phyloP scores from a whole-genome alignment of 768 basidiomycete genomes.

The Auricularia sp. region DNA sequence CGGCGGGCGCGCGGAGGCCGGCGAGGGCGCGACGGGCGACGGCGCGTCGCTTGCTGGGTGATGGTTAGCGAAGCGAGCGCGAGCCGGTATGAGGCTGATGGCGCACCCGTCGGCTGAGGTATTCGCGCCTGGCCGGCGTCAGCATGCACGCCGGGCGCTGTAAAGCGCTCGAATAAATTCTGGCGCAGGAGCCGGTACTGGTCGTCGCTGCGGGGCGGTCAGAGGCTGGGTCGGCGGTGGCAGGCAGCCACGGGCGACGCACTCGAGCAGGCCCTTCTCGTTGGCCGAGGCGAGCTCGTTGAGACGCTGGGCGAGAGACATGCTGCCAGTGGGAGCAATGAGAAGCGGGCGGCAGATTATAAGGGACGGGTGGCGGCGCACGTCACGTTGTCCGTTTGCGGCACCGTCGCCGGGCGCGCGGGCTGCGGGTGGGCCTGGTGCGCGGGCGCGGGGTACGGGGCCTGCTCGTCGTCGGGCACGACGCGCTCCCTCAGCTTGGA shows the following conservation, averaged over 20 bases:
- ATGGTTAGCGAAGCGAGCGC: not conserved
- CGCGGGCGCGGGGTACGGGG: not conserved
- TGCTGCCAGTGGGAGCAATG: conserved; percentile 29
- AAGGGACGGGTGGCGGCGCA: conserved; percentile 11
- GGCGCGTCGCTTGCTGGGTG: conserved; percentile 6
- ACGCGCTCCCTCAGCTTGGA: conserved; percentile 23
- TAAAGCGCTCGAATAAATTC: conserved; percentile 73
- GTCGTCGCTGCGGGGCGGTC: conserved; percentile 48
- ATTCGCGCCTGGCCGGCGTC: conserved; percentile 57
- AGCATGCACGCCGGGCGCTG: conserved; percentile 47
- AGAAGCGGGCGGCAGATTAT: conserved; percentile 4
- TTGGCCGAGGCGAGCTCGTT: conserved; percentile 75
- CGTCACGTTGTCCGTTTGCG: conserved; percentile 26
- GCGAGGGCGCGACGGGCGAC: conserved; percentile 11
- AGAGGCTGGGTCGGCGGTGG: not conserved
- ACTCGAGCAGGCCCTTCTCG: conserved; percentile 71
- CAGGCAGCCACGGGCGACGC: conserved; percentile 14
- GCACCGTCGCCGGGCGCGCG: conserved; percentile 1
- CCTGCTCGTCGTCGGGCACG: conserved; percentile 3
- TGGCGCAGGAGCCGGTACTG: conserved; percentile 79
- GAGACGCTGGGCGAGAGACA: conserved; percentile 69
- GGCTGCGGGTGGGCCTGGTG: not conserved
- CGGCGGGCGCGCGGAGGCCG: conserved; percentile 34
- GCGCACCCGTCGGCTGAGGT: conserved; percentile 13
- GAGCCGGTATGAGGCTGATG: not conserved